phyloP scores from a whole-genome alignment of 257 asterid genomes.

The Solanum dulcamara region DNA sequence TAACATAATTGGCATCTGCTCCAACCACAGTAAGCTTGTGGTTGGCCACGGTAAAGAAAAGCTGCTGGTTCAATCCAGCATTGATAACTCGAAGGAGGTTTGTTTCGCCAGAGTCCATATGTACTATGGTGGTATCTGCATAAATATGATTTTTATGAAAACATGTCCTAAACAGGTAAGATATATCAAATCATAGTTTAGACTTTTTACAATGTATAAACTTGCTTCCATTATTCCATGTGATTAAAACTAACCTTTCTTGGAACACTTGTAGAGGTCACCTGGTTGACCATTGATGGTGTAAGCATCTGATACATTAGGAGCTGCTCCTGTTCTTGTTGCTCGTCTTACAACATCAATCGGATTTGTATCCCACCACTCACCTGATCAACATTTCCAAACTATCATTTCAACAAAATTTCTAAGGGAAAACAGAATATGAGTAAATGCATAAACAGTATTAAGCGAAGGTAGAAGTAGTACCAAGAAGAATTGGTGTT shows the following conservation, averaged over 20 bases:
- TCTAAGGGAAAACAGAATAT: background rate
- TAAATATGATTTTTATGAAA: background rate
- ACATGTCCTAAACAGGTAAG: background rate
- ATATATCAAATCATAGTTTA: background rate
- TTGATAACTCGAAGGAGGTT: conserved; percentile 65
- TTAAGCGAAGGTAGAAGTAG: background rate
- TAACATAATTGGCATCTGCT: conserved; percentile 69
- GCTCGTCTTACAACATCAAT: conserved; percentile 33
- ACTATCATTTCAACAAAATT: background rate
- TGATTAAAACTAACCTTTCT: conserved; percentile 32
- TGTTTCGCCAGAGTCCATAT: conserved; percentile 48
- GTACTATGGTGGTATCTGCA: conserved; percentile 56
- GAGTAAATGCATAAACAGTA: background rate
- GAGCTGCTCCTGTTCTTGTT: conserved; percentile 65
- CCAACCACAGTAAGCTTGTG: conserved; percentile 81
- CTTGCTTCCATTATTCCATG: too few relatives aligned
- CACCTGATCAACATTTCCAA: background rate
- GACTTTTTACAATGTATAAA: too few relatives aligned
- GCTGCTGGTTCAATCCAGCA: conserved; percentile 72
- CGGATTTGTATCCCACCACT: background rate
- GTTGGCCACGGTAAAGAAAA: conserved; percentile 75
- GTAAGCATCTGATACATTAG: conserved; percentile 59
- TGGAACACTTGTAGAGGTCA: conserved; percentile 43
- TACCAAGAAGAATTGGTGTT: background rate
- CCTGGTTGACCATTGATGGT: background rate